Evolutionary conservation across 768 basidiomycete species (phyloP).

Genomic region (Calocybe cyanea): DNA sequence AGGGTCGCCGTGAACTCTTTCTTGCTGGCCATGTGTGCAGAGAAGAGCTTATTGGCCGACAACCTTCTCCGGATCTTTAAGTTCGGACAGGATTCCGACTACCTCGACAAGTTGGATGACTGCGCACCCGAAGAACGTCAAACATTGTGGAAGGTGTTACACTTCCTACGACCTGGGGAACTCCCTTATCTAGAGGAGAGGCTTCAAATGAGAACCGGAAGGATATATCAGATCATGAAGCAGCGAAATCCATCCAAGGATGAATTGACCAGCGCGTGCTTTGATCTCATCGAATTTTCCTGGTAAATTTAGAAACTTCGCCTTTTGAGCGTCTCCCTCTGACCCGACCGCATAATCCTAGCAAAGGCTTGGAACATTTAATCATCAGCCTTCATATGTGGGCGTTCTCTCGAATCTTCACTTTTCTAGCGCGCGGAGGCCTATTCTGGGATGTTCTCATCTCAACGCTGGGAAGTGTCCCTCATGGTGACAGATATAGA

Average conservation of each 20-base stretch:
- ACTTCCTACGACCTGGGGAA: slow-evolving; percentile 1
- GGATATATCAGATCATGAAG: slow-evolving; percentile 5
- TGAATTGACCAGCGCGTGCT: slow-evolving; percentile 3
- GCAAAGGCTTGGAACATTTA: slow-evolving; percentile 3
- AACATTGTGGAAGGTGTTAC: slow-evolving; percentile 9
- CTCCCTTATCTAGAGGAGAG: slow-evolving; percentile 7
- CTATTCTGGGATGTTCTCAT: slow-evolving; percentile 7
- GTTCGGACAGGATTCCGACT: slow-evolving; percentile 10
- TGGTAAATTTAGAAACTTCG: background rate
- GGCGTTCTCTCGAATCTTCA: slow-evolving; percentile 8
- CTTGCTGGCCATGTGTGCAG: slow-evolving; percentile 6
- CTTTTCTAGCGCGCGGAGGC: slow-evolving; percentile 3
- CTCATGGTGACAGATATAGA: slow-evolving; percentile 8
- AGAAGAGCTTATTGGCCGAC: slow-evolving; percentile 5
- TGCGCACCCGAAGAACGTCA: slow-evolving; percentile 8
- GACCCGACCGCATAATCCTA: background rate
- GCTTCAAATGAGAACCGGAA: background rate
- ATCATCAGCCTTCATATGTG: background rate
- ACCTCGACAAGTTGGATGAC: slow-evolving; percentile 4
- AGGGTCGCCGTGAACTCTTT: slow-evolving; percentile 5
- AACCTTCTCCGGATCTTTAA: slow-evolving; percentile 9
- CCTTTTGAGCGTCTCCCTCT: background rate
- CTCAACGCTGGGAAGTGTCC: slow-evolving; percentile 7
- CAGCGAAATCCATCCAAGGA: slow-evolving; percentile 1
- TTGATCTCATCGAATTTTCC: slow-evolving; percentile 6